These are phyloP conservation scores for Blastomyces gilchristii DNA, from an alignment of 2,329 filamentous ascomycete genomes.

Conservation along the genomic window DNA sequence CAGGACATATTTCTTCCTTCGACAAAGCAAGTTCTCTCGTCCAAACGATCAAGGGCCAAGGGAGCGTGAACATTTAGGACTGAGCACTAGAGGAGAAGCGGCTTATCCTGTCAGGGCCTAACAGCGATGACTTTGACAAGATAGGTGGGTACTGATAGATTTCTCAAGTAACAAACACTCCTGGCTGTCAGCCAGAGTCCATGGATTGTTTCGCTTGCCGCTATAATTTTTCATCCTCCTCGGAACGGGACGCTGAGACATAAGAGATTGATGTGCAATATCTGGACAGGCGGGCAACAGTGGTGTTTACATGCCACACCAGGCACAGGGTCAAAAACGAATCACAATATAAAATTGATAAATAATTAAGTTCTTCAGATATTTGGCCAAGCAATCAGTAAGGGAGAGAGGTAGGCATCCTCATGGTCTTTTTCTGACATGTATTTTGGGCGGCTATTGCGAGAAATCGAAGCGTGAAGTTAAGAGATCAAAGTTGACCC, in stretches of 20 bases:
- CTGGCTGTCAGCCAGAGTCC: not conserved
- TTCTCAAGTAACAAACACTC: not conserved
- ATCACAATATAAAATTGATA: not conserved
- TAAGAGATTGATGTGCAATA: not conserved
- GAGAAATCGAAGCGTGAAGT: not conserved
- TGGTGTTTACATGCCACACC: not conserved
- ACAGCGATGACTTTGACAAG: not conserved
- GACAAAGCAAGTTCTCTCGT: not conserved
- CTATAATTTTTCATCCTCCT: not conserved
- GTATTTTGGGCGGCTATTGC: slow-evolving; percentile 1
- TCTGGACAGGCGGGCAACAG: not conserved
- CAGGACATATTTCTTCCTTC: not conserved
- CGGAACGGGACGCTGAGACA: not conserved
- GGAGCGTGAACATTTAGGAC: not conserved
- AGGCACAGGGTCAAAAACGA: not conserved
- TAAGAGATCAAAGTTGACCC: not conserved
- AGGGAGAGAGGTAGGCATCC: not conserved
- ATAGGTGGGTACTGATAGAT: not conserved
- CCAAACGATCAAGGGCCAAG: not conserved
- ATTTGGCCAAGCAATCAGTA: not conserved
- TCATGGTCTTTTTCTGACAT: not conserved
- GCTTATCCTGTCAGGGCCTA: not conserved
- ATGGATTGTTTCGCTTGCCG: not conserved
- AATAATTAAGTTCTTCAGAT: not conserved
- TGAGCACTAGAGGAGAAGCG: not conserved